phyloP scores from a whole-genome alignment of 2,329 filamentous ascomycete species.

The Fusarium begoniae region DNA sequence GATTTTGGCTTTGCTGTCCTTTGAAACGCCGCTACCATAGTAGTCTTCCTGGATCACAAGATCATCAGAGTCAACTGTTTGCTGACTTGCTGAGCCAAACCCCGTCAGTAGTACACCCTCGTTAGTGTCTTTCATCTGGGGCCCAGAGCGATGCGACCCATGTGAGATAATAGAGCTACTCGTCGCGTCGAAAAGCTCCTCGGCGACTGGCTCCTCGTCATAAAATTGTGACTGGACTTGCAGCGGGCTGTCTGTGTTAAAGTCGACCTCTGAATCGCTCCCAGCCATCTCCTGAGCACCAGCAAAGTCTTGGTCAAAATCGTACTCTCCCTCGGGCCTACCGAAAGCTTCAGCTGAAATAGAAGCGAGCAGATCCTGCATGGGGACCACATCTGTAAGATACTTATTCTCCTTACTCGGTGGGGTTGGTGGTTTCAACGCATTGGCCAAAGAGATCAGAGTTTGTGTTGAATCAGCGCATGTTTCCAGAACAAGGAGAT shows the following conservation, averaged over 20 bases:
- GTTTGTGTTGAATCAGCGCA: slow-evolving; percentile 98
- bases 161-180: slow-evolving; percentile 45
- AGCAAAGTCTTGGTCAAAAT: slow-evolving; percentile 71
- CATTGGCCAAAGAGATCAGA: slow-evolving; percentile 80
- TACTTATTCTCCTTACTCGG: slow-evolving; percentile 87
- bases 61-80: slow-evolving; percentile 65
- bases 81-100: slow-evolving; percentile 42
- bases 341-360: slow-evolving; percentile 88
- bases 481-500: slow-evolving; percentile 89
- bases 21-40: slow-evolving; percentile 70
- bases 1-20: slow-evolving; percentile 74
- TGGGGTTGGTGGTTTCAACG: slow-evolving; percentile 82
- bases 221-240: slow-evolving; percentile 59
- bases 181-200: slow-evolving; percentile 61
- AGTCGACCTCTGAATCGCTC: slow-evolving; percentile 46
- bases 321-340: slow-evolving; percentile 67
- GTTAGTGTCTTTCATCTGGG: slow-evolving; percentile 49
- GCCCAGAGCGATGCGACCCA: slow-evolving; percentile 16
- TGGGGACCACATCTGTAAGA: slow-evolving; percentile 83
- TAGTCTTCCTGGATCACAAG: slow-evolving; percentile 81
- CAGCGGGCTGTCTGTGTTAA: slow-evolving; percentile 48
- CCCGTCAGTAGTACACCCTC: slow-evolving; percentile 50
- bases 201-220: slow-evolving; percentile 53
- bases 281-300: slow-evolving; percentile 60
- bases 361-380: slow-evolving; percentile 88